A percentile compares a stretch with the other conserved stretches of the same genome.
These are phyloP conservation scores for Penicillium sp. DNA, from an alignment of 2,329 filamentous ascomycete genomes.

Conservation along the genomic window DNA sequence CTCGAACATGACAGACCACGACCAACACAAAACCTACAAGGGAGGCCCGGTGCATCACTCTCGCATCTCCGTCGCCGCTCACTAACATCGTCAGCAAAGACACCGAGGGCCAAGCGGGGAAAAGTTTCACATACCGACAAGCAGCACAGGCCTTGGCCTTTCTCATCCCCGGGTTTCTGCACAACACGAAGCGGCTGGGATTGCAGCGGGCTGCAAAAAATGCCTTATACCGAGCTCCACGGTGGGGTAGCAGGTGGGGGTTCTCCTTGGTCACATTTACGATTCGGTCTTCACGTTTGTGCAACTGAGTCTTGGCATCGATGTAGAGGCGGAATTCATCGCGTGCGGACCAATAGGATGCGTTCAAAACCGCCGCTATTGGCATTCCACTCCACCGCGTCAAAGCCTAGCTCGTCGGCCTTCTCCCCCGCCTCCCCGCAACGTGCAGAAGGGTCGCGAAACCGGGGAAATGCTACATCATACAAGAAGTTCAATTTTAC, in stretches of 20 bases:
- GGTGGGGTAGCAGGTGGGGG: not conserved
- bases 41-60: constrained; percentile 4
- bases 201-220: not conserved
- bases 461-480: not conserved
- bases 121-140: constrained; percentile 13
- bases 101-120: not conserved
- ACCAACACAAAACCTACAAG: constrained; percentile 12
- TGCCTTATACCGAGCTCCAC: not conserved
- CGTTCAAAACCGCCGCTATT: constrained; percentile 10
- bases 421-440: not conserved
- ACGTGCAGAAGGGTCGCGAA: not conserved
- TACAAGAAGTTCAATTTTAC: not conserved
- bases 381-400: not conserved
- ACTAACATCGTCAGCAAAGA: not conserved
- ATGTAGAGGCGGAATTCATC: constrained; percentile 5
- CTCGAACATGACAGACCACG: constrained; percentile 7
- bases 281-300: not conserved
- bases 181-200: not conserved
- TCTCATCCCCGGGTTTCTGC: constrained; percentile 6
- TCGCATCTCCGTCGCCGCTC: constrained; percentile 16
- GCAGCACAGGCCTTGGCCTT: constrained; percentile 8
- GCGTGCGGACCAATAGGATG: constrained; percentile 3
- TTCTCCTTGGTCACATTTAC: not conserved
- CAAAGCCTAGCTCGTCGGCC: not conserved
- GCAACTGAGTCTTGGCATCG: constrained; percentile 3